Evolutionary conservation across 106 monocot genomes (phyloP), one percentile per base, ranked within the genome.

Genomic region (Allium cepa): DNA sequence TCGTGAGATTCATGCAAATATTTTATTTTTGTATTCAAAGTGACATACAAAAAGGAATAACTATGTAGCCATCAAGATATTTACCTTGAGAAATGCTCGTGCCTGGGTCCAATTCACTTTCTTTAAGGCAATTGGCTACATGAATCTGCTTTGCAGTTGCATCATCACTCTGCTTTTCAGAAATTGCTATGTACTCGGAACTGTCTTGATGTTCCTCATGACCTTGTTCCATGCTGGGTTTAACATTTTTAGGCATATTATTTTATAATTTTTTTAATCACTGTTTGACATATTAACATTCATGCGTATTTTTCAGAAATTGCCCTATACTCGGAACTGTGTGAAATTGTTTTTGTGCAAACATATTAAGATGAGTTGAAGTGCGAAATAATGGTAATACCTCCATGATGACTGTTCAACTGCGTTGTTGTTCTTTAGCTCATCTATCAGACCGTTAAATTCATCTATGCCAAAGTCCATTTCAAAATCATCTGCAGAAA

Each of bases 401-500:
- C 83, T 83, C 47, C 36, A 27, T 56, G 64, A 71, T 26, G 66
- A 75, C 45, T 68, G 69, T 57, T 49, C 65, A 77, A 49, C 81
- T n/a, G 58, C 70, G 72, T 73, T 72, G 26, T 18, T 64, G 47
- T 69, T 76, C 28, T 67, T 79, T 47, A 86, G 67, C 63, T 88
- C 86, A 57, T 86, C 79, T 8, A 88, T 78, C 71, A 92, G 64
- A 47, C 82, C 86, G 47, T 79, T 80, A 60, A 92, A 71, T 53
- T 96, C 78, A 61, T 83, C 85, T 10, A 91, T 62, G 16, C 78
- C 61, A 72, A 76, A 80, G 71, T 77, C 84, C 57, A 83, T 65
- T 26, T 76, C 78, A 62, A 79, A 70, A 26, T 66, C 47, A 14
- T 13, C 66, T 47, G 76, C 59, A 53, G 71, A 46, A 11, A 64